phyloP scores from a whole-genome alignment of 148 eudicot genomes.

The Rhododendron molle region DNA sequence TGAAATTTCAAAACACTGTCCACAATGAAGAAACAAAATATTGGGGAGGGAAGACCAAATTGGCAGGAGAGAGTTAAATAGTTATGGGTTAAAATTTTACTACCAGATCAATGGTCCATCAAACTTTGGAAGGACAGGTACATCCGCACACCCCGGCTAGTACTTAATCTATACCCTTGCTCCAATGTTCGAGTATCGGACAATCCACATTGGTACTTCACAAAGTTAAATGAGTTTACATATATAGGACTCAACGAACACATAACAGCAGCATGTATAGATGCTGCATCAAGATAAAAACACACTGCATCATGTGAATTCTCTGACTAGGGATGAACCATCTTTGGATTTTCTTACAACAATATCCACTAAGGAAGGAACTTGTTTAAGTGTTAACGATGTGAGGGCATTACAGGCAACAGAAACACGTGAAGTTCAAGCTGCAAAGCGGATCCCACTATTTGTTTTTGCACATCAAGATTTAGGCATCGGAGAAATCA shows the following conservation, averaged over 20 bases:
- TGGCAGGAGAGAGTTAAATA: background rate
- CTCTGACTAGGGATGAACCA: background rate
- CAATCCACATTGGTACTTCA: background rate
- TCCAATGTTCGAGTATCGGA: background rate
- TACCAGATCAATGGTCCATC: background rate
- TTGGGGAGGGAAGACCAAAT: background rate
- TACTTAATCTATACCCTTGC: background rate
- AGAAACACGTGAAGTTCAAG: slow-evolving; percentile 11
- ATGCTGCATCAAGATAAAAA: background rate
- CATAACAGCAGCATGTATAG: background rate
- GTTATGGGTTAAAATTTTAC: background rate
- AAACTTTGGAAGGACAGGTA: background rate
- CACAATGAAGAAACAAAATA: background rate
- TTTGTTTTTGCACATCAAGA: slow-evolving; percentile 18
- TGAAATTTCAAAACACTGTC: background rate
- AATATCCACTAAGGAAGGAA: background rate
- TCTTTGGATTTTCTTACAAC: background rate
- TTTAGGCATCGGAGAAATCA: slow-evolving; percentile 13
- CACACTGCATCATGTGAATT: background rate
- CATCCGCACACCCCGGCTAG: background rate
- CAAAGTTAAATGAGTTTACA: background rate
- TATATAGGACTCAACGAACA: background rate
- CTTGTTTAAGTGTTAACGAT: slow-evolving; percentile 9
- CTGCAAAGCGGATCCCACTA: slow-evolving; percentile 38
- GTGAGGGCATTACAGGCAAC: slow-evolving; percentile 33